Conservation (phyloP, 2,329 filamentous ascomycete genomes). For the Alternaria arbusti region DNA sequence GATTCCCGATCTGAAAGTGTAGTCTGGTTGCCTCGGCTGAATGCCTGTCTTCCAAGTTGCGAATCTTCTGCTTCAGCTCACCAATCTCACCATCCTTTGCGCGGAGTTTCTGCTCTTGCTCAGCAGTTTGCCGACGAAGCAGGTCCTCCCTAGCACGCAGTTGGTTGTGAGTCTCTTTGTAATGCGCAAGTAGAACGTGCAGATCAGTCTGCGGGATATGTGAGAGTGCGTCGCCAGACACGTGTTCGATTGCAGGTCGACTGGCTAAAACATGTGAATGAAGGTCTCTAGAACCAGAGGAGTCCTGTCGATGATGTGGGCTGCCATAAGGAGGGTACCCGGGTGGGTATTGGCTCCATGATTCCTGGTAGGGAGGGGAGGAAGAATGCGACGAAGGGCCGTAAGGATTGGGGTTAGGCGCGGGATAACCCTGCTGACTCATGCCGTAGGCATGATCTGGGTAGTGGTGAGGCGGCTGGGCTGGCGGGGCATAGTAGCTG, state of each 20-base stretch:
- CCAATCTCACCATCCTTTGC: constrained; percentile 61
- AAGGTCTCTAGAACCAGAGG: constrained; percentile 45
- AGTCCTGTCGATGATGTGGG: constrained; percentile 47
- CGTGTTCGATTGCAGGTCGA: constrained; percentile 44
- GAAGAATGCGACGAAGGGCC: constrained; percentile 45
- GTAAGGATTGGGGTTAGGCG: constrained; percentile 38
- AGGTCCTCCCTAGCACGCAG: constrained; percentile 57
- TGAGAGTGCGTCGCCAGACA: constrained; percentile 46
- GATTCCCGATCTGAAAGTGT: constrained; percentile 57
- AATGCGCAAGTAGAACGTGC: constrained; percentile 50
- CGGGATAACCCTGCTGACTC: constrained; percentile 41
- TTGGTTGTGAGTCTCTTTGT: constrained; percentile 59
- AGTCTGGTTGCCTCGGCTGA: constrained; percentile 59
- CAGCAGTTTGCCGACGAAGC: constrained; percentile 56
- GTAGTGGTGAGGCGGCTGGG: constrained; percentile 44
- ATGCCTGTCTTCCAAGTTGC: constrained; percentile 57
- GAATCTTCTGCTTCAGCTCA: constrained; percentile 58
- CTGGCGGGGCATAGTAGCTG: constrained; percentile 43
- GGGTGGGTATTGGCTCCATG: constrained; percentile 44
- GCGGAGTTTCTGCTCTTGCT: constrained; percentile 59
- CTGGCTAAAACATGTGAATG: constrained; percentile 38
- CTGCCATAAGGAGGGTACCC: constrained; percentile 44
- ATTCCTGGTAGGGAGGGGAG: constrained; percentile 46
- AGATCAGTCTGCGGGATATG: constrained; percentile 48
- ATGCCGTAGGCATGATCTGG: constrained; percentile 42